Conservation (phyloP, 768 basidiomycete species). For the Tephrocybe sp. region DNA sequence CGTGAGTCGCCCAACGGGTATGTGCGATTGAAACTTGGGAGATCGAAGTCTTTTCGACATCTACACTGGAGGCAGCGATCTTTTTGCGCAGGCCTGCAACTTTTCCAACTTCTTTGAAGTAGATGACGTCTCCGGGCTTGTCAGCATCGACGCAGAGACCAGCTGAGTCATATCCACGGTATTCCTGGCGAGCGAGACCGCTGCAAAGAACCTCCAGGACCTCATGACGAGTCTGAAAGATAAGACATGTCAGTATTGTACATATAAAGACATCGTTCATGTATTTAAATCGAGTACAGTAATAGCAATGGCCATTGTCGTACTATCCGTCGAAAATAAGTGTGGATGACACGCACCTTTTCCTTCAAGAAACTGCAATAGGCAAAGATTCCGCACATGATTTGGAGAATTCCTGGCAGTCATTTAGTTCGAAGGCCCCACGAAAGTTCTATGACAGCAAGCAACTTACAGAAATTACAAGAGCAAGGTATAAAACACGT, state of each 20-base stretch:
- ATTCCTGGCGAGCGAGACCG: conserved; percentile 93
- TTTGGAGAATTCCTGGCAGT: background rate
- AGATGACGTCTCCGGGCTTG: conserved; percentile 67
- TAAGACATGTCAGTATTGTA: conserved; percentile 11
- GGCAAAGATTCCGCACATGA: conserved; percentile 94
- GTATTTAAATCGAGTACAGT: background rate
- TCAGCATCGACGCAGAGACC: conserved; percentile 92
- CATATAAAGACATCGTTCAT: background rate
- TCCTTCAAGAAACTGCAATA: conserved; percentile 95
- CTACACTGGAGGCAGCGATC: conserved; percentile 67
- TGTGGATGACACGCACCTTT: conserved; percentile 57
- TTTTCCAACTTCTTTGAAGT: conserved; percentile 98
- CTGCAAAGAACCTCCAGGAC: conserved; percentile 88
- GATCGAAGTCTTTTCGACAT: conserved; percentile 74
- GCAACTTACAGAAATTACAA: conserved; percentile 17
- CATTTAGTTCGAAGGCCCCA: background rate
- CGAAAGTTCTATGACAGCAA: background rate
- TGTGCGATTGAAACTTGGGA: conserved; percentile 97
- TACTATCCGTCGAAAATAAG: background rate
- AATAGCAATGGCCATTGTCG: background rate
- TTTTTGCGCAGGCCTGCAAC: conserved; percentile 89
- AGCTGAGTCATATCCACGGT: conserved; percentile 97
- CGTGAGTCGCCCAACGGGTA: conserved; percentile 99
- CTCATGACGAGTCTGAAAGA: conserved; percentile 75
- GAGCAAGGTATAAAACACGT: conserved; percentile 22